Conservation (phyloP, 2,329 filamentous ascomycete genomes). For the Fusarium sp. region DNA sequence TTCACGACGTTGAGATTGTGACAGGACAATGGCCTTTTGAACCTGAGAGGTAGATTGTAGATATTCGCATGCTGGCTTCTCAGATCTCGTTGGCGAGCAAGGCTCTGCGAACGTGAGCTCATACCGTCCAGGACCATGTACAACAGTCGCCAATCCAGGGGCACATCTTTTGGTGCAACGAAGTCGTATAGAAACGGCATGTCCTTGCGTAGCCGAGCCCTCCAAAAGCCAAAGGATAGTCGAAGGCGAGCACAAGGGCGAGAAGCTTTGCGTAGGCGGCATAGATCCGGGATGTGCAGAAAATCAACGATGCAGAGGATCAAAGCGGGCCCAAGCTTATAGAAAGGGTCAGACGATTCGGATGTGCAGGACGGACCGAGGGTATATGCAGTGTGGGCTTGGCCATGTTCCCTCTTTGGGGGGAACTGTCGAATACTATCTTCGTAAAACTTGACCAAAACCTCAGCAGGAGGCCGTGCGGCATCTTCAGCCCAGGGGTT, state of each 20-base stretch:
- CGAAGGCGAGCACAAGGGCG: background rate
- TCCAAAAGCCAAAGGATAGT: background rate
- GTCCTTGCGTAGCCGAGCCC: background rate
- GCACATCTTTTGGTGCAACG: background rate
- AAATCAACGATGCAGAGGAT: background rate
- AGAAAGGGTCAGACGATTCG: background rate
- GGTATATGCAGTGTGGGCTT: background rate
- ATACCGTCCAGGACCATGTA: background rate
- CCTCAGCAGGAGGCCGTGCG: background rate
- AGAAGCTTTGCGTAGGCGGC: background rate
- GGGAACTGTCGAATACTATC: background rate
- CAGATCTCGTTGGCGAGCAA: background rate
- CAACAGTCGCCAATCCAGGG: background rate
- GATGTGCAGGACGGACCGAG: background rate
- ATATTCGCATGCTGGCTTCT: background rate
- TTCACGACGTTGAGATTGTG: background rate
- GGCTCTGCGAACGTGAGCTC: background rate
- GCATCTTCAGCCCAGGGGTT: background rate
- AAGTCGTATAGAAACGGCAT: background rate
- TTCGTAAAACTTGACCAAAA: background rate
- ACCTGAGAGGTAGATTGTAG: background rate
- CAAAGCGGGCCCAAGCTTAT: background rate
- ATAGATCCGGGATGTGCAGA: background rate
- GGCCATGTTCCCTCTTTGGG: background rate
- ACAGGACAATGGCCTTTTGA: no score